Conservation (phyloP, 2,329 filamentous ascomycete species). For the Neofusicoccum ribis region DNA sequence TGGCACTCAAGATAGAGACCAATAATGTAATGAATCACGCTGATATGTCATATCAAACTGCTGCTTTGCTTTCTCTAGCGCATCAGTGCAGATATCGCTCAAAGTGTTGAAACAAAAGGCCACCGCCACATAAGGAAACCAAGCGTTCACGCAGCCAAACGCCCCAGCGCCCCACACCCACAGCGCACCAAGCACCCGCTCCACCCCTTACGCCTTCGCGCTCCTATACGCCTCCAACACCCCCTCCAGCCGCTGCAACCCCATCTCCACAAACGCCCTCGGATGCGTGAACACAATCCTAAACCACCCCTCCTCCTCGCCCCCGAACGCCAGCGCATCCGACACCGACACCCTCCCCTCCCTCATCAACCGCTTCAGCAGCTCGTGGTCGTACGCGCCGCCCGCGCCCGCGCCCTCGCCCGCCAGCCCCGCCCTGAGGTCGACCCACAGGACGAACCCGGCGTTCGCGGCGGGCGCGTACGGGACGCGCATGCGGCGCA, state of each 20-base stretch:
- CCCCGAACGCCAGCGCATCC: conserved; percentile 36
- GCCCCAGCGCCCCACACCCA: not conserved
- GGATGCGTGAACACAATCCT: conserved; percentile 43
- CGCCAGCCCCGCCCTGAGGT: conserved; percentile 28
- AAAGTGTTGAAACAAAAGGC: too few relatives aligned
- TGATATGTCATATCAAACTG: too few relatives aligned
- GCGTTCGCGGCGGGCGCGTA: conserved; percentile 43
- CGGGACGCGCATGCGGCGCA: conserved; percentile 35
- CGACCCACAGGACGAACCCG: conserved; percentile 49
- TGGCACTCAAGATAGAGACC: too few relatives aligned
- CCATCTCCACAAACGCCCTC: conserved; percentile 37
- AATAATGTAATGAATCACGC: too few relatives aligned
- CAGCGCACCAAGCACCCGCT: not conserved
- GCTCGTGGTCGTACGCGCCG: conserved; percentile 25
- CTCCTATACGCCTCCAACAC: not conserved
- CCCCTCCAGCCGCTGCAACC: conserved; percentile 31
- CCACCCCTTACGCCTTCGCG: not conserved
- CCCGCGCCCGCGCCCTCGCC: too few relatives aligned
- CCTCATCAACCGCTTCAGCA: conserved; percentile 39
- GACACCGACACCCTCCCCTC: conserved; percentile 40
- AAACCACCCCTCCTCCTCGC: conserved; percentile 46
- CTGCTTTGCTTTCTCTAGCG: too few relatives aligned
- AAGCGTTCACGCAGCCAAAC: too few relatives aligned
- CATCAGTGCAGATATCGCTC: too few relatives aligned
- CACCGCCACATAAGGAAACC: too few relatives aligned